Evolutionary conservation across 2,329 filamentous ascomycete species (phyloP), one percentile per base, ranked within the genome.

Genomic region (Diaporthe capsici): DNA sequence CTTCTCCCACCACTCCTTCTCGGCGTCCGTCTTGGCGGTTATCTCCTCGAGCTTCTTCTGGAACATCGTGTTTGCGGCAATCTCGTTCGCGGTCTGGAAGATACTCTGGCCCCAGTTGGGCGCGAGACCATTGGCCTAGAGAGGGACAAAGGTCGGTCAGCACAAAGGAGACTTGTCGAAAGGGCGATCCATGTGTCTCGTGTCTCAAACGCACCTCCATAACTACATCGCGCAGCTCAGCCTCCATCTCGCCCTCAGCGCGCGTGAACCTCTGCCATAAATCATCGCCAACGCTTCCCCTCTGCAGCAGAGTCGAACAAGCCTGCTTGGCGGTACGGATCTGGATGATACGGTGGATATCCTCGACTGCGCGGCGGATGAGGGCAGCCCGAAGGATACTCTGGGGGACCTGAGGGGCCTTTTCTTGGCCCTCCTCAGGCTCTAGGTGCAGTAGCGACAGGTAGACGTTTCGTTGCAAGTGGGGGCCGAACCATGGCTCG

Each of bases 31-130:
- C 81, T 94, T 93, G 39, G 88, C 86, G 80, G 96, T 92, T 75
- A 98, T 92, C 77, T 95, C 93, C 63, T 92, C 90, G 28, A 98
- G 89, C 68, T 93, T 91, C 78, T 93, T 89, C 79, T 95, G 94
- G 81, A 98, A 90, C 63, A 92, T 86, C 57, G 91, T 90, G 86
- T 98, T 98, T 82, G 95, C 93, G 76, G 94, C 92, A 85, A 99
- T 98, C 85, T 99, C 97, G 85, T 98, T 98, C 73, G 97, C 97
- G 61, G 94, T 96, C 85, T 99, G 97, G 90, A 99, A 99, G 84
- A 99, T 98, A 74, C 91, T 92, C 82, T 97, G 93, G 77, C 97
- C 97, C 97, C 97, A 99, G 84, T 93, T 93, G 67, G 94, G 93
- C 1, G 92, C 90, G 78, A 98, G 94, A 28, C 94, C 95, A 83